Evolutionary conservation across 805 yeast genomes (phyloP).

Genomic region (Suhomyces emberorum): DNA sequence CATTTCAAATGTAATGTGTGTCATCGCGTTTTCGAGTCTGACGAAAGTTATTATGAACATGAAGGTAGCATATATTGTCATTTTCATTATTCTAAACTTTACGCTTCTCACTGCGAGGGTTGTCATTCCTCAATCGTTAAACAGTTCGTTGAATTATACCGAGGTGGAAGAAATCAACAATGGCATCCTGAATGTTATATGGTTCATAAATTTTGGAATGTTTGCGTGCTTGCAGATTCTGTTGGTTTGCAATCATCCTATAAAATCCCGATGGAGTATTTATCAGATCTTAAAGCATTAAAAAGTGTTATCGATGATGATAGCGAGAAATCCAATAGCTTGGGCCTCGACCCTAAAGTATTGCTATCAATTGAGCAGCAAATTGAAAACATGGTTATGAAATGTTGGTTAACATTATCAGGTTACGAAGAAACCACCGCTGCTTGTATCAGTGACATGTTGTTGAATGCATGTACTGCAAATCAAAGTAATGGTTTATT

Average conservation of each 20-base stretch:
- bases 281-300: conserved; percentile 10
- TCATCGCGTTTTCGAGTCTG: conserved; percentile 78
- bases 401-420: conserved; percentile 83
- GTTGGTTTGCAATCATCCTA: conserved; percentile 42
- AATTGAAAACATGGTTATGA: conserved; percentile 55
- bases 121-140: conserved; percentile 88
- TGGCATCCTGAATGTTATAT: conserved; percentile 99
- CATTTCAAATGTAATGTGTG: conserved; percentile 93
- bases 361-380: conserved; percentile 58
- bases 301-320: conserved; percentile 8
- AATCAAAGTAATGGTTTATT: conserved; percentile 64
- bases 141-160: conserved; percentile 87
- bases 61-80: conserved; percentile 83
- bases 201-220: conserved; percentile 97
- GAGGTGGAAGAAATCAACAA: conserved; percentile 89
- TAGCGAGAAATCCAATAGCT: conserved; percentile 11
- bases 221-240: conserved; percentile 61
- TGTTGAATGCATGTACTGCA: conserved; percentile 74
- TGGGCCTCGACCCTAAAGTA: conserved; percentile 43
- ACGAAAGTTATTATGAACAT: conserved; percentile 90
- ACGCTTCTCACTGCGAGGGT: conserved; percentile 90
- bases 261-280: conserved; percentile 9
- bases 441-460: conserved; percentile 85
- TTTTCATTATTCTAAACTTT: conserved; percentile 81
- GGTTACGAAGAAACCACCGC: conserved; percentile 91